Conservation (phyloP, 371 early-diverging fungal genomes). For the Syncephalis fuscata region DNA sequence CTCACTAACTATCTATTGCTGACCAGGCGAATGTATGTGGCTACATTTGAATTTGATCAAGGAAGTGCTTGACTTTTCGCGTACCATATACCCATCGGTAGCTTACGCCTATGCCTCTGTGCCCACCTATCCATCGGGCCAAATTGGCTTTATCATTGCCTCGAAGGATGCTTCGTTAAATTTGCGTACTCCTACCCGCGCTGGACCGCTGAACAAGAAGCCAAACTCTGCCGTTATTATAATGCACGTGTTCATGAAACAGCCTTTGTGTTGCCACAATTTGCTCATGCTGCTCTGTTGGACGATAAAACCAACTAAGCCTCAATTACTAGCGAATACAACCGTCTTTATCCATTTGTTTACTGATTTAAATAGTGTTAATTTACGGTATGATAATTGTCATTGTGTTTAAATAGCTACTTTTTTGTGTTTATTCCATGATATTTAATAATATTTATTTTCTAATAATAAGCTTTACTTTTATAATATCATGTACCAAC, state of each 20-base stretch:
- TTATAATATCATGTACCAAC: too few species aligned
- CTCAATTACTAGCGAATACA: too few species aligned
- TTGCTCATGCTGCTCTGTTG: slow-evolving; percentile 19
- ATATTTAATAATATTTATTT: too few species aligned
- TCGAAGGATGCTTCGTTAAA: slow-evolving; percentile 56
- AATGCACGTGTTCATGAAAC: slow-evolving; percentile 85
- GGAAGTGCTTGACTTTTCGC: slow-evolving; percentile 60
- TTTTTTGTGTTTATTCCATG: too few species aligned
- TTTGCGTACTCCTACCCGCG: slow-evolving; percentile 62
- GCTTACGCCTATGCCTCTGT: slow-evolving; percentile 87
- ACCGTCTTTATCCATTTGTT: too few species aligned
- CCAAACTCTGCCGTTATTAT: slow-evolving; percentile 74
- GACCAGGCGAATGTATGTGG: slow-evolving; percentile 91
- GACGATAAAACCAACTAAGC: too few species aligned
- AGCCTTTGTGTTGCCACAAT: slow-evolving; percentile 83
- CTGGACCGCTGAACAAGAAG: slow-evolving; percentile 63
- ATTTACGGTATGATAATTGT: too few species aligned
- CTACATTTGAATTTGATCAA: slow-evolving; percentile 82
- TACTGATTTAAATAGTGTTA: too few species aligned
- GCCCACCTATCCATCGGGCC: slow-evolving; percentile 94
- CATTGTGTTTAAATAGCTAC: too few species aligned
- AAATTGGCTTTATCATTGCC: slow-evolving; percentile 89
- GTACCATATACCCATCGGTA: slow-evolving; percentile 67
- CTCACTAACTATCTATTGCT: background rate
- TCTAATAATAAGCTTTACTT: too few species aligned